Base-by-base conservation (phyloP, 2,329 filamentous ascomycete genomes). In the Arachnomyces sp. region DNA sequence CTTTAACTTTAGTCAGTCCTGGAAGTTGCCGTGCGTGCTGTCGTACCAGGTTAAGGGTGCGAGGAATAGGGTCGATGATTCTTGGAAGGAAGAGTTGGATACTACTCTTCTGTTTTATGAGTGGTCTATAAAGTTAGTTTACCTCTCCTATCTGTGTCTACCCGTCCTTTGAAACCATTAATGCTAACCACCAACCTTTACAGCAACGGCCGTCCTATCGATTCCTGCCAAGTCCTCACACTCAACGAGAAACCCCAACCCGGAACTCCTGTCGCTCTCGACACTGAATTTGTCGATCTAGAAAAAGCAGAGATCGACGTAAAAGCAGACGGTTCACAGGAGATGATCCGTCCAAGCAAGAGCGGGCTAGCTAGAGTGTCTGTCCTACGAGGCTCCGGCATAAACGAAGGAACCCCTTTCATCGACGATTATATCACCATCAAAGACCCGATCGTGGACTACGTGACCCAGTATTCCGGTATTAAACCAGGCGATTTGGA, bases 391-490 rank as follows among this genome's bases (percentile, higher is more conserved):
- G 89, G 89, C 7, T 66, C 61, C 0, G 90, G 88, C 14, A 74
- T 81, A 47, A 68, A 82, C 30, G 86, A 93, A 59, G 88, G 88
- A 0, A 62, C 82, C 1, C 86, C 92, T 0, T 96, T 96, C 56
- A 93, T 98, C 48, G 92, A 98, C 57, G 92, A 98, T 64, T 98
- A 98, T 61, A 94, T 98, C 46, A 80, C 81, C 25, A 90, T 93
- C 53, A 81, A 81, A 44, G 92, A 96, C 57, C 81, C 83, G 1
- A 86, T 98, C 16, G 85, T 96, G 43, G 92, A 98, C 65, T 95
- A 96, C 58, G 72, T 98, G 29, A 98, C 93, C 0, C 82, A 84
- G 33, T 96, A 87, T 67, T 96, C 90, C 0, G 92, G 92, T 31
- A 94, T 98, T 50, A 83, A 82, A 3, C 76, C 82, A 1, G 82